Base-by-base conservation (phyloP, 345 rosid species). In the Arabis alpina region DNA sequence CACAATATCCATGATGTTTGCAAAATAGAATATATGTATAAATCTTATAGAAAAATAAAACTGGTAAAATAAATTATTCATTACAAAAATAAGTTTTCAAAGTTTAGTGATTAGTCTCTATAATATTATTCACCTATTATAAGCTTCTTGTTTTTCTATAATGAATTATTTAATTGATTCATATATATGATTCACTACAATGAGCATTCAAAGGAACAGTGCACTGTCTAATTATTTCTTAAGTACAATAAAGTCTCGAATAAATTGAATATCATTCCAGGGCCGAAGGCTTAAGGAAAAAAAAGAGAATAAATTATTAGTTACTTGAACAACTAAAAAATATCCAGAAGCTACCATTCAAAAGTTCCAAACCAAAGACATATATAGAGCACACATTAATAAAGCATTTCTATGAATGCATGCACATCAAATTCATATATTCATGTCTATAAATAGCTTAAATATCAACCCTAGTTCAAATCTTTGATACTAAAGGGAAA, bases 341-440 rank as follows among this genome's bases (percentile, higher is more conserved):
- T 28, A 48, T 47, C 15, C 0, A 56, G 50, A 72, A 54, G 39
- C 27, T 48, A 48, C 27, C 19, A 56, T 49, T 64, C 28, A n/a
- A 64, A 54, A 37, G 25, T 16, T 68, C 34, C 51, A 57, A 40
- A 41, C 1, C 14, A 41, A 13, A 64, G 30, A 27, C 16, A 28
- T 34, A 34, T 34, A 34, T 40, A 27, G 55, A 36, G 12, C 10
- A 44, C 11, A 62, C 61, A 63, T 14, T 14, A 61, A 43, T 53
- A 6, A 44, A 62, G 70, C 70, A 64, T 54, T 54, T 37, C 76
- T 37, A 48, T 13, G 58, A 59, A 64, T 55, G 45, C 71, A 55
- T 56, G 37, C 70, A 72, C 56, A 64, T 56, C 50, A 72, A n/a
- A 47, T 27, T 64, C 52, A 37, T 64, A 55, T 56, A 64, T 34